A percentile compares a stretch with the other conserved stretches of the same genome.
These are phyloP conservation scores for Eragrostis tef DNA, from an alignment of 202 grass and related monocot species.

Conservation along the genomic window DNA sequence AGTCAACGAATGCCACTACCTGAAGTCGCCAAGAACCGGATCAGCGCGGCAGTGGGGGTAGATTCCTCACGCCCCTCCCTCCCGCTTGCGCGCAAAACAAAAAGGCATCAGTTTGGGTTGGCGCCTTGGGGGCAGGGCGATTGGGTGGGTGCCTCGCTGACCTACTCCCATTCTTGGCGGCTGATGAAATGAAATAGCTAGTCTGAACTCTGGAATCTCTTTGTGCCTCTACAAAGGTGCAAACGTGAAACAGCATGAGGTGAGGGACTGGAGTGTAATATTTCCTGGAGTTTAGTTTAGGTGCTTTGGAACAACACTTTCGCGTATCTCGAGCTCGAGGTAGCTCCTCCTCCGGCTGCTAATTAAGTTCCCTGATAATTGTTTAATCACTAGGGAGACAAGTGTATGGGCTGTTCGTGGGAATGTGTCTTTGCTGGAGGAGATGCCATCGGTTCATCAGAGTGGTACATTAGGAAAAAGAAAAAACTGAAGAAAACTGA, in stretches of 20 bases:
- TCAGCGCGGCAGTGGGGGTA: slow-evolving; percentile 1
- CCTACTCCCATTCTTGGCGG: slow-evolving; percentile 12
- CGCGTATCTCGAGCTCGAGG: slow-evolving; percentile 60
- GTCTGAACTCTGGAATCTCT: slow-evolving; percentile 19
- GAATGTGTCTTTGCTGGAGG: background rate
- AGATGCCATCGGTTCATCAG: background rate
- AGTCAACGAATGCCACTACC: slow-evolving; percentile 35
- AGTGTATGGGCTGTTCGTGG: background rate
- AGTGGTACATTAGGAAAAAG: background rate
- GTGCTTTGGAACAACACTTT: slow-evolving; percentile 46
- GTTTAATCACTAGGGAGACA: background rate
- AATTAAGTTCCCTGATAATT: slow-evolving; percentile 41
- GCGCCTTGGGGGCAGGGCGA: background rate
- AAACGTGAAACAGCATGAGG: slow-evolving; percentile 24
- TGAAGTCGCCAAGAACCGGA: slow-evolving; percentile 14
- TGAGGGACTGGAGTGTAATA: slow-evolving; percentile 15
- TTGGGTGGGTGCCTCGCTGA: background rate
- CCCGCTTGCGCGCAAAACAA: slow-evolving; percentile 20
- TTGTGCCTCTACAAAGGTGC: background rate
- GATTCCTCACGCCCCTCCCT: slow-evolving; percentile 25
- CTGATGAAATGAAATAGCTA: slow-evolving; percentile 16
- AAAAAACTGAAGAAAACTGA: background rate
- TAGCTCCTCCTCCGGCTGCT: slow-evolving; percentile 54
- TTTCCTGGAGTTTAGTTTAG: slow-evolving; percentile 20
- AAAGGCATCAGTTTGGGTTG: slow-evolving; percentile 2